Conservation (phyloP, 2,329 filamentous ascomycete species). For the Fusarium pseudoanthophilum region DNA sequence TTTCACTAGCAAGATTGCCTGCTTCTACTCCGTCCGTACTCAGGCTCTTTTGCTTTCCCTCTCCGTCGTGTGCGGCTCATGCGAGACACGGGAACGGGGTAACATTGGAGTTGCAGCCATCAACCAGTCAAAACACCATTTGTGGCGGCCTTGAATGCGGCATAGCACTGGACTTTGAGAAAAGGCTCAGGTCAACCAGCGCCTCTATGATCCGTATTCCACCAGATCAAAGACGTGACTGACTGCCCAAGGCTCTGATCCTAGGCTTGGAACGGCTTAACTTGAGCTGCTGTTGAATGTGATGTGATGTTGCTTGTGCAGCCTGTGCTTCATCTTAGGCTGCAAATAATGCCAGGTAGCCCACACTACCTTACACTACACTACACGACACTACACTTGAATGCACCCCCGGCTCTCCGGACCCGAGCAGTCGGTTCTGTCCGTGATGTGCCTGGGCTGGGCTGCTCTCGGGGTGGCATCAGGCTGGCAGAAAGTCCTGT, state of each 20-base stretch:
- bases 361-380: neutral
- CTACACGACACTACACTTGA: neutral
- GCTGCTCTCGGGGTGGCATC: slow-evolving; percentile 13
- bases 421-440: slow-evolving; percentile 44
- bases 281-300: neutral
- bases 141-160: slow-evolving; percentile 30
- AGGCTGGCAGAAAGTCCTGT: neutral
- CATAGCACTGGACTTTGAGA: slow-evolving; percentile 9
- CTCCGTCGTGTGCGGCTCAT: slow-evolving; percentile 32
- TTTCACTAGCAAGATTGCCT: slow-evolving; percentile 12
- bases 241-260: neutral
- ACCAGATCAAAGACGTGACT: neutral
- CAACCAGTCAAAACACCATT: neutral
- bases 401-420: slow-evolving; percentile 31
- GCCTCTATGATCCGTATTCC: slow-evolving; percentile 1
- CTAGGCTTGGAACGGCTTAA: slow-evolving; percentile 37
- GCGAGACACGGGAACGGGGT: slow-evolving; percentile 28
- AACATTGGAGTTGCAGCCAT: slow-evolving; percentile 31
- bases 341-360: neutral
- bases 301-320: neutral
- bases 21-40: neutral
- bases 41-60: neutral
- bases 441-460: slow-evolving; percentile 13
- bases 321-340: neutral
- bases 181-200: neutral